phyloP scores from a whole-genome alignment of 2,329 filamentous ascomycete genomes.

The Aspergillus fijiensis region DNA sequence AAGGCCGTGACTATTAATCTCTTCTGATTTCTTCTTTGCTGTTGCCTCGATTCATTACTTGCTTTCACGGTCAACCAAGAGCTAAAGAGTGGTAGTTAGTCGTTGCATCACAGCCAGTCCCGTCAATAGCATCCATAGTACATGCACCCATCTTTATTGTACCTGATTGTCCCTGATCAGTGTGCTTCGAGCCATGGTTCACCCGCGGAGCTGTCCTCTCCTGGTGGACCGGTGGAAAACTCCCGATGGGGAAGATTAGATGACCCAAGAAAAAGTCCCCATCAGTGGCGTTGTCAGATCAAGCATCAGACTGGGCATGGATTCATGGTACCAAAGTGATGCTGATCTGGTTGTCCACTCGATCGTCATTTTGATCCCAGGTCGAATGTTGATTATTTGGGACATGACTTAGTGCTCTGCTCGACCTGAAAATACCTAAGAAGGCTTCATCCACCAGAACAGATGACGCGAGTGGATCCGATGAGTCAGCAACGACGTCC shows the following conservation, averaged over 20 bases:
- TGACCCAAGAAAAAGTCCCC: not conserved
- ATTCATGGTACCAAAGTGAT: not conserved
- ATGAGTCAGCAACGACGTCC: not conserved
- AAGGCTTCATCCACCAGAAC: not conserved
- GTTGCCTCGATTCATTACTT: not conserved
- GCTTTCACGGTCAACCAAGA: not conserved
- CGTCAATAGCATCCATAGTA: too few relatives aligned
- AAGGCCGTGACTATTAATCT: not conserved
- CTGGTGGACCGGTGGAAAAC: not conserved
- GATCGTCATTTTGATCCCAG: not conserved
- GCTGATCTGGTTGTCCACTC: not conserved
- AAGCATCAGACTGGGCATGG: not conserved
- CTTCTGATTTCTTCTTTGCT: not conserved
- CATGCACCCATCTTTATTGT: not conserved
- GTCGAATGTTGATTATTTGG: too few relatives aligned
- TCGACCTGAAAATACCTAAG: too few relatives aligned
- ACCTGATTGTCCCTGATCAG: not conserved
- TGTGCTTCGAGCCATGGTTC: constrained; percentile 3
- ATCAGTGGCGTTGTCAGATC: not conserved
- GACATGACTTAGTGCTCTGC: too few relatives aligned
- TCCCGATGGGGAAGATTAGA: not conserved
- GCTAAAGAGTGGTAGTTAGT: not conserved
- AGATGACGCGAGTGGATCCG: not conserved
- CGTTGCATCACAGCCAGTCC: too few relatives aligned
- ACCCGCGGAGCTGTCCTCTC: constrained; percentile 4